Base-by-base conservation (phyloP, 1,284 basidiomycete species). In the Pisolithus thermaeus region DNA sequence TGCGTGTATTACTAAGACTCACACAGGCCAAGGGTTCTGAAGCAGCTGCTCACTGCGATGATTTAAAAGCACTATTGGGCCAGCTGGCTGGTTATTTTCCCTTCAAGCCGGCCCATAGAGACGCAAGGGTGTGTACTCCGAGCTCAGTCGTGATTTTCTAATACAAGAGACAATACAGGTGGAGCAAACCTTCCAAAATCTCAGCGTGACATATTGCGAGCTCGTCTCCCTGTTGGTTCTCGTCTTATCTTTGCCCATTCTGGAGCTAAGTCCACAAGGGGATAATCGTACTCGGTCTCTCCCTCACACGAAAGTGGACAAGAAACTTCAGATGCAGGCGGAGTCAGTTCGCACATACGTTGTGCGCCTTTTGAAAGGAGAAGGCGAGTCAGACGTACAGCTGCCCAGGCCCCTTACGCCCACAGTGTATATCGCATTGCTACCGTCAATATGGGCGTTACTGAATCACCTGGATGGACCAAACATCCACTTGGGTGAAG, bases 61-160 rank as follows among this genome's bases (percentile, higher is more conserved):
- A 84, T 52, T 70, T 92, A 27, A 72, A 72, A 47, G 67, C 69
- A n/a, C 67, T 93, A 20, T 69, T 93, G 0, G 75, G 73, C 8
- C 82, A 90, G 61, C 87, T 95, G 78, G 70, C 81, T 2, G 76
- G 83, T 2, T 93, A 93, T 69, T 96, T 97, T 65, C 92, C 93
- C 1, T 92, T 91, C 66, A 74, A 67, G 25, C 61, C 70, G 20
- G 64, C 47, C 60, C 71, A 39, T 57, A 73, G 75, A 39, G 81
- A 86, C 61, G 71, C 76, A 56, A 85, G 74, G n/a, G 85, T 81
- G 49, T 60, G 65, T 49, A 40, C 49, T 35, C 40, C 47, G 28
- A 38, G 25, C 14, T 36, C 46, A 36, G 51, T 38, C 6, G 32
- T 22, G 23, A 5, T 30, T 43, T 53, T 45, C 38, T 41, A 38